A percentile compares a stretch with the other conserved stretches of the same genome.
Conservation (phyloP, 495 filamentous ascomycete species). For the Chaetomidium leptoderma region DNA sequence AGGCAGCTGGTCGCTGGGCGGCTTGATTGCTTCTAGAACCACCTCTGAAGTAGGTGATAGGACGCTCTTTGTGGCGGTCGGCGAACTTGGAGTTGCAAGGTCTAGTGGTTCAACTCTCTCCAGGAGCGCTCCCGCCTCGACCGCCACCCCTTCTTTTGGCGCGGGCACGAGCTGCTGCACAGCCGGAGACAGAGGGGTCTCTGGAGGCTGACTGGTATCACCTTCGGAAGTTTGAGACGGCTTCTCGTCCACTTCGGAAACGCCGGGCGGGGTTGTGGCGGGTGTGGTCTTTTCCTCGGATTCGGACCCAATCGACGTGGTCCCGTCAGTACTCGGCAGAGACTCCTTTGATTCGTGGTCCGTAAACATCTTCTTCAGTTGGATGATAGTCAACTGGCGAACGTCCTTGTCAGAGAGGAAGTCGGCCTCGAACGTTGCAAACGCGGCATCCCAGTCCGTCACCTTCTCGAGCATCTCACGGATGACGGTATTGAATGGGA, state of each 20-base stretch:
- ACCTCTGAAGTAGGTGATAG: conserved; percentile 18
- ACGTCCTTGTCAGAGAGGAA: conserved; percentile 99
- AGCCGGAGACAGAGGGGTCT: conserved; percentile 28
- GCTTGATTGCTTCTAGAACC: conserved; percentile 4
- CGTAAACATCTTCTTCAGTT: conserved; percentile 91
- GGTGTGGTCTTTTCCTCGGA: conserved; percentile 40
- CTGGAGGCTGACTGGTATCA: conserved; percentile 11
- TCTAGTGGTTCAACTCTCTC: conserved; percentile 67
- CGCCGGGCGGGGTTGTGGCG: conserved; percentile 27
- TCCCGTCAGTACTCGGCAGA: conserved; percentile 59
- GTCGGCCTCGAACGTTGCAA: conserved; percentile 83
- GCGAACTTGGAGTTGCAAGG: conserved; percentile 54
- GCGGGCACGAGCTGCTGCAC: conserved; percentile 15
- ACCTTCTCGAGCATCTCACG: conserved; percentile 89
- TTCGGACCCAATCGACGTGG: conserved; percentile 42
- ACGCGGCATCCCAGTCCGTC: conserved; percentile 85
- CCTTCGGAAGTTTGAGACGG: conserved; percentile 21
- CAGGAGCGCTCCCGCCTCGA: conserved; percentile 26
- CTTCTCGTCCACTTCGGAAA: conserved; percentile 31
- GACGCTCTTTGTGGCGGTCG: conserved; percentile 15
- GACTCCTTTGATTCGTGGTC: conserved; percentile 77
- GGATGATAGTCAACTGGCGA: conserved; percentile 79
- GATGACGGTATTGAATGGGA: conserved; percentile 83
- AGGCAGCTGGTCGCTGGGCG: conserved; percentile 11
- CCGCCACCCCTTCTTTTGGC: conserved; percentile 17